phyloP scores from a whole-genome alignment of 371 early-diverging fungal species.

The Saksenaea vasiformis region DNA sequence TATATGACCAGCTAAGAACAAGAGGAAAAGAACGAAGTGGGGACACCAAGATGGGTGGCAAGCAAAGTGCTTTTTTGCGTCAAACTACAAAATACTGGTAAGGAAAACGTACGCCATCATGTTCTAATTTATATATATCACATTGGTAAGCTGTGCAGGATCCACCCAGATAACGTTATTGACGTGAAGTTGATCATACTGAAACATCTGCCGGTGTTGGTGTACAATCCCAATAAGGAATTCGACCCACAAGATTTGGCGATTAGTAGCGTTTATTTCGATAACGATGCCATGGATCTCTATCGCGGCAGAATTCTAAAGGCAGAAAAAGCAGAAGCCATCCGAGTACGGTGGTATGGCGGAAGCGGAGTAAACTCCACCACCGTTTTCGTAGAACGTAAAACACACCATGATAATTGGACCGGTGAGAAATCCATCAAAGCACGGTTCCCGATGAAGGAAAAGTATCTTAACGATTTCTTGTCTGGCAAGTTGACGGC shows the following conservation, averaged over 20 bases:
- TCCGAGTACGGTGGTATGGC: slow-evolving; percentile 98
- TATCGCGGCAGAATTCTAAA: slow-evolving; percentile 95
- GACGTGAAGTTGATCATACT: slow-evolving; percentile 94
- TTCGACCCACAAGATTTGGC: slow-evolving; percentile 81
- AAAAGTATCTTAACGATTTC: slow-evolving; percentile 91
- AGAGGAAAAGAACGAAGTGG: slow-evolving; percentile 73
- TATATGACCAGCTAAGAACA: slow-evolving; percentile 90
- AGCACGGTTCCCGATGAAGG: slow-evolving; percentile 95
- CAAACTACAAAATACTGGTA: slow-evolving; percentile 96
- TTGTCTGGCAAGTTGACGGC: slow-evolving; percentile 83
- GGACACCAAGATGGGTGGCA: slow-evolving; percentile 53
- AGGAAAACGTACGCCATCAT: not conserved
- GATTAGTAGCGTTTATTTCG: slow-evolving; percentile 97
- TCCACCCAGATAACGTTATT: slow-evolving; percentile 98
- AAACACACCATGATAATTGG: slow-evolving; percentile 98
- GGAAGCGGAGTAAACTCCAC: slow-evolving; percentile 64
- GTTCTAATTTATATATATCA: not conserved
- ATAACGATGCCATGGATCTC: slow-evolving; percentile 92
- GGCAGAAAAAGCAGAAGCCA: slow-evolving; percentile 92
- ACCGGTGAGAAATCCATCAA: slow-evolving; percentile 97
- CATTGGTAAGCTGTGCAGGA: slow-evolving; percentile 54
- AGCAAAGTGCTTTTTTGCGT: slow-evolving; percentile 75
- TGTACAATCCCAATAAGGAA: slow-evolving; percentile 87
- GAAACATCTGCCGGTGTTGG: slow-evolving; percentile 95
- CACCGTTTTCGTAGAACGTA: slow-evolving; percentile 97